Evolutionary conservation across 2,329 filamentous ascomycete species (phyloP), one percentile per base, ranked within the genome.

Genomic region (Daldinia sp.): DNA sequence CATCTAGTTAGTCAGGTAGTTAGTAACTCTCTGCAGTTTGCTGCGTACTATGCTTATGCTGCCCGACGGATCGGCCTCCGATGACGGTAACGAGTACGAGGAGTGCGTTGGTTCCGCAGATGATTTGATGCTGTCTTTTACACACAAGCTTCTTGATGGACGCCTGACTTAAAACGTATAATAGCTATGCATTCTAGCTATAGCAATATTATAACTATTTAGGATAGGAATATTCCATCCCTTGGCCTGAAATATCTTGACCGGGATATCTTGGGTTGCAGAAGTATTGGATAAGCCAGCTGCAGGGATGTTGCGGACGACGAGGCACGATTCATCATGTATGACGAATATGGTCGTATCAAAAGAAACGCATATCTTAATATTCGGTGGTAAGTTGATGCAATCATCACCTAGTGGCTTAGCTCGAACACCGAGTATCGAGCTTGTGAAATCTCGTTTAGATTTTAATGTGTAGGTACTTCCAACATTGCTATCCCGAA

Each of bases 111-210:
- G 2, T 26, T 61, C 53, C 15, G 28, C 20, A 15, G 3, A 33
- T 67, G 55, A 64, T 67, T 67, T 55, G 60, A 67, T 41, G 33
- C 15, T 37, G 33, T 33, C 63, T 35, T 28, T 50, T 41, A 4
- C 42, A 30, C 13, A 50, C 46, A 50, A 50, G 23, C 46, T n/a
- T 23, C 42, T 30, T n/a, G 46, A 23, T 50, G 5, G 30, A 15
- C 13, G 7, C 39, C 7, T n/a, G 6, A 30, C 26, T 30, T n/a
- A n/a, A 37, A 54, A 13, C 12, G 18, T 35, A 18, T 7, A 15
- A 30, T 64, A 58, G 65, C 65, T 70, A 33, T 68, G 61, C 50
- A 28, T 7, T 9, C 37, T 30, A 30, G 13, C 26, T 30, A 28
- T 30, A 23, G 13, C 13, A 23, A 12, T 30, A 13, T 37, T 33